Conservation (phyloP, 2,329 filamentous ascomycete genomes). For the Taxawa tesnikishii region DNA sequence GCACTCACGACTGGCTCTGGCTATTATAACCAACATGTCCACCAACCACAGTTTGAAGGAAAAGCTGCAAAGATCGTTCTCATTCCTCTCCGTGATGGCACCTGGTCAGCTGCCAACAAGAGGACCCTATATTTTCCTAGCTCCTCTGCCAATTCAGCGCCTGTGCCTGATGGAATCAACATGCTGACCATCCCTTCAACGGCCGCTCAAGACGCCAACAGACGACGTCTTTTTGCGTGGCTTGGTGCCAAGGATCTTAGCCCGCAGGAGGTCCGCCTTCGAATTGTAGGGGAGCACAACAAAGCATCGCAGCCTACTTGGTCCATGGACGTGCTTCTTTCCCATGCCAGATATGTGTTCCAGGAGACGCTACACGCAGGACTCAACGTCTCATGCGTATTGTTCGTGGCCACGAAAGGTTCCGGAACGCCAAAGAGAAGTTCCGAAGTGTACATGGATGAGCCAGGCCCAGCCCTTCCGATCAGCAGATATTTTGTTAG, state of each 20-base stretch:
- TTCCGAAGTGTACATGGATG: slow-evolving; percentile 3
- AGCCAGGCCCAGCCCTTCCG: neutral
- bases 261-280: neutral
- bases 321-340: neutral
- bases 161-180: neutral
- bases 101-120: neutral
- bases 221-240: neutral
- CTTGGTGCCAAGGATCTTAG: neutral
- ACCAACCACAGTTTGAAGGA: neutral
- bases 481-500: slow-evolving; percentile 1
- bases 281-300: neutral
- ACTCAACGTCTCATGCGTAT: slow-evolving; percentile 2
- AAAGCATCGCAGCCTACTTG: neutral
- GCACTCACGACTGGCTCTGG: neutral
- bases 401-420: neutral
- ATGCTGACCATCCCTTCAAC: neutral
- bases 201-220: neutral
- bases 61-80: neutral
- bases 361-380: neutral
- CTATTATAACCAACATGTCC: neutral
- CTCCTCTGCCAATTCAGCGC: neutral
- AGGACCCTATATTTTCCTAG: neutral
- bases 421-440: neutral
- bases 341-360: neutral
- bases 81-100: neutral